phyloP scores from a whole-genome alignment of 1,284 basidiomycete genomes.

The Sporisorium reilianum region DNA sequence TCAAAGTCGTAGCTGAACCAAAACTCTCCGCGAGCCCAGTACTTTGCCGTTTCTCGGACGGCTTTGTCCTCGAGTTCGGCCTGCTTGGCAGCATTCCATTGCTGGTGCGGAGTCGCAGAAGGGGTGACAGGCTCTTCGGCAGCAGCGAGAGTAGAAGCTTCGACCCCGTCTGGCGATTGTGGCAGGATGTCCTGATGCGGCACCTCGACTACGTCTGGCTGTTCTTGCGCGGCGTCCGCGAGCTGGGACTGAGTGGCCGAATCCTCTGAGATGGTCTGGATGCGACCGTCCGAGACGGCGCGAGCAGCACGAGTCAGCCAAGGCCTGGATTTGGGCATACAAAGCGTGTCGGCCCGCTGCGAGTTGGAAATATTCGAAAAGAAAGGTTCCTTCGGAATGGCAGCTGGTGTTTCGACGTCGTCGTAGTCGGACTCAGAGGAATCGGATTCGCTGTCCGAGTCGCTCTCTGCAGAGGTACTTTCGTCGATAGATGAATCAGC shows the following conservation, averaged over 20 bases:
- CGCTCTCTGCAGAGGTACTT: slow-evolving; percentile 18
- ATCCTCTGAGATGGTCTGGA: slow-evolving; percentile 31
- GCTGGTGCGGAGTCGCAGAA: slow-evolving; percentile 37
- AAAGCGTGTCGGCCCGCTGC: slow-evolving; percentile 24
- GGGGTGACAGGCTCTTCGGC: neutral
- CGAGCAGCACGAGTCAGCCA: slow-evolving; percentile 44
- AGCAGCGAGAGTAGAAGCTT: neutral
- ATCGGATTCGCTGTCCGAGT: slow-evolving; percentile 32
- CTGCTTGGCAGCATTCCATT: slow-evolving; percentile 58
- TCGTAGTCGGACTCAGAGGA: slow-evolving; percentile 46
- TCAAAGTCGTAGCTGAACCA: slow-evolving; percentile 72
- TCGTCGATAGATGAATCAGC: slow-evolving; percentile 8
- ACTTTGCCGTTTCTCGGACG: slow-evolving; percentile 57
- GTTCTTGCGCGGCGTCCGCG: slow-evolving; percentile 11
- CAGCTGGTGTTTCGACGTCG: slow-evolving; percentile 54
- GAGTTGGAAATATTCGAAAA: slow-evolving; percentile 23
- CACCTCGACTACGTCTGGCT: slow-evolving; percentile 16
- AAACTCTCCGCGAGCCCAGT: slow-evolving; percentile 62
- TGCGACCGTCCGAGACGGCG: slow-evolving; percentile 41
- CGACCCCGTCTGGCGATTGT: slow-evolving; percentile 6
- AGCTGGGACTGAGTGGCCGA: slow-evolving; percentile 15
- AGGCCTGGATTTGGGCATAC: slow-evolving; percentile 38
- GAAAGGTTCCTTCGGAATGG: slow-evolving; percentile 43
- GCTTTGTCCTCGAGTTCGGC: slow-evolving; percentile 64
- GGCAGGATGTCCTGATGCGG: slow-evolving; percentile 2